phyloP scores from a whole-genome alignment of 2,329 filamentous ascomycete species.

The Furcasterigmium sp. region DNA sequence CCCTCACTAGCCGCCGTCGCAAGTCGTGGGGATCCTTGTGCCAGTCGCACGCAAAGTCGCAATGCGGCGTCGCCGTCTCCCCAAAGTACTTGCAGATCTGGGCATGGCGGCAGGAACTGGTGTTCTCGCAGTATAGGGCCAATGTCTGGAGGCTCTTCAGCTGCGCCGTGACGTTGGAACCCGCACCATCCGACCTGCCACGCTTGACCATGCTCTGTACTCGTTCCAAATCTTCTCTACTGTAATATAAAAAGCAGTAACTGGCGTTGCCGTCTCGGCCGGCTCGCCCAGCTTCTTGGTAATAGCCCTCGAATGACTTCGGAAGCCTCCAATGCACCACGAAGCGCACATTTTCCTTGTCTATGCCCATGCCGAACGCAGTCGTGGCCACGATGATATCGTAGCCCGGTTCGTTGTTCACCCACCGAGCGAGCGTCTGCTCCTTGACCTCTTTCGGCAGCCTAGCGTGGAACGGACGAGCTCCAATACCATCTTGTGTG shows the following conservation, averaged over 20 bases:
- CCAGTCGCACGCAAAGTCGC: slow-evolving; percentile 73
- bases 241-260: slow-evolving; percentile 87
- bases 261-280: slow-evolving; percentile 85
- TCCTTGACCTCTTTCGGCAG: slow-evolving; percentile 64
- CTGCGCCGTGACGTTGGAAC: slow-evolving; percentile 42
- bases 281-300: slow-evolving; percentile 90
- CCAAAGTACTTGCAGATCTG: slow-evolving; percentile 75
- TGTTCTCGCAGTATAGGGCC: slow-evolving; percentile 77
- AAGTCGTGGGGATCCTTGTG: slow-evolving; percentile 63
- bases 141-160: slow-evolving; percentile 62
- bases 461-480: slow-evolving; percentile 68
- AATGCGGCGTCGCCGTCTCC: slow-evolving; percentile 52
- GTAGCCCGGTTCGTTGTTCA: slow-evolving; percentile 68
- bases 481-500: slow-evolving; percentile 63
- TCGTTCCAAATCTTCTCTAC: slow-evolving; percentile 76
- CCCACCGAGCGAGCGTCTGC: slow-evolving; percentile 66
- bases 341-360: slow-evolving; percentile 91
- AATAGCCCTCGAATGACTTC: slow-evolving; percentile 92
- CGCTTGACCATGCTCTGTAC: slow-evolving; percentile 53
- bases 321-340: slow-evolving; percentile 93
- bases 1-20: slow-evolving; percentile 49
- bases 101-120: slow-evolving; percentile 66
- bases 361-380: slow-evolving; percentile 96
- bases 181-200: slow-evolving; percentile 33
- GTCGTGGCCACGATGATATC: slow-evolving; percentile 94